These are phyloP conservation scores for Pseudonectria foliicola DNA, from an alignment of 2,329 filamentous ascomycete species.

Conservation along the genomic window DNA sequence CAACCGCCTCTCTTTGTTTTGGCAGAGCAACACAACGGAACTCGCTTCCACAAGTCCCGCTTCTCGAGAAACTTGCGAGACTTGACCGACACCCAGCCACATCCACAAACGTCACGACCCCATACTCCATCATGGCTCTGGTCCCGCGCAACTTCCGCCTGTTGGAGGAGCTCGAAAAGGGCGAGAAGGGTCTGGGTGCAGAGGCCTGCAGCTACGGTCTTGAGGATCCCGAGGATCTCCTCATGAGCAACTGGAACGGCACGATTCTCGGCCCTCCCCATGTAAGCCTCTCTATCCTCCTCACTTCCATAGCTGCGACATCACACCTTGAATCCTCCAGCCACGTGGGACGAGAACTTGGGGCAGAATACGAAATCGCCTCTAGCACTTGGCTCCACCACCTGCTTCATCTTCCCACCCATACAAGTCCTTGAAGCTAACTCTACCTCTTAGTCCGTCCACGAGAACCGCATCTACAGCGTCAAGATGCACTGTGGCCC, in stretches of 20 bases:
- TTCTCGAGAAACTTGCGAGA: no score
- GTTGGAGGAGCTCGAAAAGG: slow-evolving; percentile 96
- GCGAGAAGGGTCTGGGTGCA: slow-evolving; percentile 92
- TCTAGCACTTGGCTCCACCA: no score
- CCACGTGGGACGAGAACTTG: no score
- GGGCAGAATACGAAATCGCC: no score
- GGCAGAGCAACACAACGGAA: no score
- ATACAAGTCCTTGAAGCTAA: not conserved
- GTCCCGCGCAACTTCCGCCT: slow-evolving; percentile 94
- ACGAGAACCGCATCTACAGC: slow-evolving; percentile 98
- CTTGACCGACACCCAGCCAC: no score
- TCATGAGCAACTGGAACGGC: slow-evolving; percentile 98
- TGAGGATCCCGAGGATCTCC: slow-evolving; percentile 85
- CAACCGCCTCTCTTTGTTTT: no score
- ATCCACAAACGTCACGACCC: slow-evolving; percentile 1
- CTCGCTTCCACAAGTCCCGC: no score
- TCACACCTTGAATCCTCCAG: no score
- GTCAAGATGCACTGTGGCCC: slow-evolving; percentile 92
- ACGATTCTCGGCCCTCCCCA: slow-evolving; percentile 96
- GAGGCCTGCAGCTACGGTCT: slow-evolving; percentile 97
- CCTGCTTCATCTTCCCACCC: not conserved
- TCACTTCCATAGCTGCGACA: no score
- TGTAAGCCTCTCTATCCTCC: slow-evolving; percentile 50
- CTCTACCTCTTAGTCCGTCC: slow-evolving; percentile 66
- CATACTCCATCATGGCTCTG: slow-evolving; percentile 39